phyloP scores from a whole-genome alignment of 2,329 filamentous ascomycete species.

The Rugonectria rugulosa region DNA sequence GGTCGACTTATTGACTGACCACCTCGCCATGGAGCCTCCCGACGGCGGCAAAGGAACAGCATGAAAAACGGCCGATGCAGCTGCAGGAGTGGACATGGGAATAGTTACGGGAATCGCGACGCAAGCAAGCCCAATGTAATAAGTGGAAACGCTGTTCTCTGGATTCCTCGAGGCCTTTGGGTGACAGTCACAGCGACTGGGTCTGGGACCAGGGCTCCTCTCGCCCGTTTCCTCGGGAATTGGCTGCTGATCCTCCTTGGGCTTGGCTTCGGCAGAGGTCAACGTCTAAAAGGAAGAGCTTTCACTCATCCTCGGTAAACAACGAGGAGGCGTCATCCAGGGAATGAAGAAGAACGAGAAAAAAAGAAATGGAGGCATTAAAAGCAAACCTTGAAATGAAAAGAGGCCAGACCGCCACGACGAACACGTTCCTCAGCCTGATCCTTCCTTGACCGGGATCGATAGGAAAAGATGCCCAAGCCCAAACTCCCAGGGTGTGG shows the following conservation, averaged over 20 bases:
- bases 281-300: too few relatives aligned
- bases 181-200: too few relatives aligned
- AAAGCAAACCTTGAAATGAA: background rate
- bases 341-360: too few relatives aligned
- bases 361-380: background rate
- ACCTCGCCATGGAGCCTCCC: background rate
- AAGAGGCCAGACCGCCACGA: background rate
- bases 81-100: constrained; percentile 1
- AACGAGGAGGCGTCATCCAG: too few relatives aligned
- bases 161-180: too few relatives aligned
- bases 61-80: constrained; percentile 2
- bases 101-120: constrained; percentile 5
- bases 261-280: too few relatives aligned
- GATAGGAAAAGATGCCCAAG: background rate
- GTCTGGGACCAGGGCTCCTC: background rate
- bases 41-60: background rate
- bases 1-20: background rate
- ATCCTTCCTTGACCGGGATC: background rate
- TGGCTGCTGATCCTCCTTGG: background rate
- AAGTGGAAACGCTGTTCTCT: constrained; percentile 1
- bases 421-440: background rate
- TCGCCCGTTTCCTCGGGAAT: background rate
- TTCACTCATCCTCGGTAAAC: too few relatives aligned
- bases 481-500: background rate
- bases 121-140: background rate